A percentile compares a stretch with the other conserved stretches of the same genome.
These are phyloP conservation scores for Phlyctochytrium planicorne DNA, from an alignment of 192 early-diverging fungal species.

Conservation along the genomic window DNA sequence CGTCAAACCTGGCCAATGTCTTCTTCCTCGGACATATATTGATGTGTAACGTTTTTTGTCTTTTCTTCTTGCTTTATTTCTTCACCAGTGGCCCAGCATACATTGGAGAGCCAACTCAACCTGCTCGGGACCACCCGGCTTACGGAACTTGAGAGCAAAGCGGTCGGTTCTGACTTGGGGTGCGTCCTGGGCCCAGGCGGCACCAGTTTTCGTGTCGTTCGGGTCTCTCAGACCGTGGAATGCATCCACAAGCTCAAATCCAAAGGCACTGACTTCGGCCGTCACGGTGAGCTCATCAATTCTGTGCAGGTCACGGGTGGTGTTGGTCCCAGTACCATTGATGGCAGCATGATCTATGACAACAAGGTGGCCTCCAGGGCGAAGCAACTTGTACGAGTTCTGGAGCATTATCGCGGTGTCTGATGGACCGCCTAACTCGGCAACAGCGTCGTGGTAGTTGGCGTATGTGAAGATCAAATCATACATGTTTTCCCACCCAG, in stretches of 20 bases:
- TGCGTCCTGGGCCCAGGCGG: neutral
- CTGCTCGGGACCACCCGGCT: constrained; percentile 13
- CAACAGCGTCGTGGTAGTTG: constrained; percentile 9
- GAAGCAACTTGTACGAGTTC: neutral
- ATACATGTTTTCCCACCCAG: constrained; percentile 11
- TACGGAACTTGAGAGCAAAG: constrained; percentile 10
- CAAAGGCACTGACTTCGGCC: neutral
- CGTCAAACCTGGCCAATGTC: too few relatives aligned
- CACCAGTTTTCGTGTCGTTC: neutral
- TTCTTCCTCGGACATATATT: too few relatives aligned
- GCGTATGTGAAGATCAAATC: constrained; percentile 12
- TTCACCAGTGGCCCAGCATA: constrained; percentile 14
- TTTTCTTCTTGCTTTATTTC: too few relatives aligned
- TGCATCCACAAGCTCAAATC: constrained; percentile 9
- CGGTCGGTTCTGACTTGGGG: neutral
- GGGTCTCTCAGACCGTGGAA: constrained; percentile 1
- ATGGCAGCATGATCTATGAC: constrained; percentile 11
- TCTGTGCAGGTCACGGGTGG: neutral
- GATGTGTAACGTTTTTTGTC: too few relatives aligned
- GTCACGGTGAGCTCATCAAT: constrained; percentile 7
- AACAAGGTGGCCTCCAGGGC: constrained; percentile 9
- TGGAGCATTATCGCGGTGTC: neutral
- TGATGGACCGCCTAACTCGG: neutral
- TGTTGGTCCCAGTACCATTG: neutral
- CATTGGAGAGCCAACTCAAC: constrained; percentile 1